These are phyloP conservation scores for Silene vulgaris DNA, from an alignment of 179 eudicot species.

Conservation along the genomic window DNA sequence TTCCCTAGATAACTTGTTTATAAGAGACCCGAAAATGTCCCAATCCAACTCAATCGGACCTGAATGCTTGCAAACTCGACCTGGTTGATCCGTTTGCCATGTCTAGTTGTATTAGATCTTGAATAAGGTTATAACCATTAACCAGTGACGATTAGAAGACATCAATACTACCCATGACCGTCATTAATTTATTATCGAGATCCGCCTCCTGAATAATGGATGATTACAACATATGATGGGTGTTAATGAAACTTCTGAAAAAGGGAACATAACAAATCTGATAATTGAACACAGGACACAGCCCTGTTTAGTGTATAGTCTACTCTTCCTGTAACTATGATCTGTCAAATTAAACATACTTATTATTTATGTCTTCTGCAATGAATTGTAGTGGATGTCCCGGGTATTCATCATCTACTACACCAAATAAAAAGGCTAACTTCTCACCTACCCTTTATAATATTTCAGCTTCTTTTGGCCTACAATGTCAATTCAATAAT, in stretches of 20 bases:
- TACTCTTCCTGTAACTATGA: neutral
- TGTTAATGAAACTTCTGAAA: neutral
- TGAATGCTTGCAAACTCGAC: too few species aligned
- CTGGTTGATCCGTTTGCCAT: too few species aligned
- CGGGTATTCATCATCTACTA: conserved; percentile 18
- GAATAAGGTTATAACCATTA: too few species aligned
- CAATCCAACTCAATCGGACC: too few species aligned
- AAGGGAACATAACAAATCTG: neutral
- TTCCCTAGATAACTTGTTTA: too few species aligned
- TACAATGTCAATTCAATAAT: conserved; percentile 22
- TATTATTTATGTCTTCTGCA: conserved; percentile 1
- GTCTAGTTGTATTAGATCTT: too few species aligned
- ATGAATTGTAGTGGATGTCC: conserved; percentile 17
- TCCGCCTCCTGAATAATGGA: too few species aligned
- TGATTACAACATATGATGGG: too few species aligned
- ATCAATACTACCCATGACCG: too few species aligned
- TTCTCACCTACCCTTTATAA: conserved; percentile 19
- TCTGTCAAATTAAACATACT: conserved; percentile 28
- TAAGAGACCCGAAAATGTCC: too few species aligned
- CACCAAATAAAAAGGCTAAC: neutral
- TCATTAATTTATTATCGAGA: too few species aligned
- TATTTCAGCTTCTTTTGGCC: conserved; percentile 20
- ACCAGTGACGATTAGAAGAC: too few species aligned
- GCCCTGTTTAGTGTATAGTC: neutral
- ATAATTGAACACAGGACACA: conserved; percentile 22